These are phyloP conservation scores for Meira nashicola DNA, from an alignment of 1,284 basidiomycete species.

Conservation along the genomic window DNA sequence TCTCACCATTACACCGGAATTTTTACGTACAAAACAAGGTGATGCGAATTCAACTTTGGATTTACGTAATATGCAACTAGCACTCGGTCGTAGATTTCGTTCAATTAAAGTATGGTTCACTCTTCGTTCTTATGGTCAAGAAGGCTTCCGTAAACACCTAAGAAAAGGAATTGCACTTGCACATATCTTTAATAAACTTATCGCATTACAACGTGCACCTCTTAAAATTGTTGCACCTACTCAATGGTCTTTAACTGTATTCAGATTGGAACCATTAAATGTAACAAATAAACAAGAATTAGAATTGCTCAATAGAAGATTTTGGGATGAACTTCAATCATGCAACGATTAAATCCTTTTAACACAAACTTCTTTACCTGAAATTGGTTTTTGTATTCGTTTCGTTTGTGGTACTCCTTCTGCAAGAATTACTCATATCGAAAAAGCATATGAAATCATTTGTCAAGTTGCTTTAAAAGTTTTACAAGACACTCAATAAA, in stretches of 20 bases:
- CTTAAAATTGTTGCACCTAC: slow-evolving; percentile 40
- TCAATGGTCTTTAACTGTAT: slow-evolving; percentile 40
- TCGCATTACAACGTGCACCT: slow-evolving; percentile 3
- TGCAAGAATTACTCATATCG: too few relatives aligned
- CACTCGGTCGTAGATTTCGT: slow-evolving; percentile 81
- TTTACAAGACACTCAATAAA: too few relatives aligned
- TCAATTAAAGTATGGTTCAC: slow-evolving; percentile 91
- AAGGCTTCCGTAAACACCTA: slow-evolving; percentile 36
- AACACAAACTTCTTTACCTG: background rate
- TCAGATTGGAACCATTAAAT: slow-evolving; percentile 25
- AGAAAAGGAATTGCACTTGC: slow-evolving; percentile 26
- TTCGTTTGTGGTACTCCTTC: background rate
- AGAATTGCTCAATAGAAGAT: background rate
- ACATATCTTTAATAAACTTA: slow-evolving; percentile 16
- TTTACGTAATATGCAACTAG: slow-evolving; percentile 88
- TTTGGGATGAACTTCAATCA: background rate
- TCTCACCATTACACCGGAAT: slow-evolving; percentile 81
- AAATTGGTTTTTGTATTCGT: background rate
- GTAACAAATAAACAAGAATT: background rate
- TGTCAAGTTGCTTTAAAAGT: too few relatives aligned
- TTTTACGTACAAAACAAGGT: slow-evolving; percentile 68
- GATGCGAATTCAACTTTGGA: slow-evolving; percentile 71
- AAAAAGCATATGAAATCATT: too few relatives aligned
- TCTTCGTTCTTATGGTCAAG: slow-evolving; percentile 47
- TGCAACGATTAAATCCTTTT: background rate